Base-by-base conservation (phyloP, 164 flowering plant species). In the Litsea cubeba region DNA sequence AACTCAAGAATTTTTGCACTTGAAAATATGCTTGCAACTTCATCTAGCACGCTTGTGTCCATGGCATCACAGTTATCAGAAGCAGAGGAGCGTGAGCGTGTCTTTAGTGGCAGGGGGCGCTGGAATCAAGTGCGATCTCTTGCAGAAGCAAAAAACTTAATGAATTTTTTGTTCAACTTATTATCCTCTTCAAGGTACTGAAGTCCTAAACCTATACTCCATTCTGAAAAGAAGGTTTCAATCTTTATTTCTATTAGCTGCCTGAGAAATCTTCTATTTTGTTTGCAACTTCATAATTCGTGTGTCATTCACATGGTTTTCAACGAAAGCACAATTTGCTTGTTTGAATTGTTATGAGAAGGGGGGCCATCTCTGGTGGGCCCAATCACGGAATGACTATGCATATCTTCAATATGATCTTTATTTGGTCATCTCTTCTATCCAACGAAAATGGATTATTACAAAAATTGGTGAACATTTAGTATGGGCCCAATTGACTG, bases 41-140 rank as follows among this genome's bases (percentile, higher is more conserved):
- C 99, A 60, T 94, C 99, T 32, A 89, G 88, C 74, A 85, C 90
- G 65, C 82, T 96, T 49, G 97, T 96, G 50, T 86, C 97, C 28
- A 96, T 96, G 99, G 97, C 98, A 64, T 92, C 98, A 26, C 98
- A 96, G 14, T 78, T 96, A 65, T 96, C 99, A 26, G 99, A 94
- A 81, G 99, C 98, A 72, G 98, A 94, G 79, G 98, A 94, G 77
- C 94, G 94, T 65, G 99, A 96, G 72, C 86, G 95, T 25, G 75
- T 84, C 24, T 89, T 92, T 71, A 87, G 86, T 83, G 99, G 98
- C 58, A 85, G 85, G 75, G 99, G 99, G 40, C 91, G 98, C 24
- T 96, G 99, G 99, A 92, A 88, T 77, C 97, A 94, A 84, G 91
- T 94, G 71, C 93, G 95, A 2, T 86, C 97, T 65, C 87, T 96